Percentiles rank a stretch among this genome's conserved stretches.
phyloP scores from a whole-genome alignment of 2,329 filamentous ascomycete species.

The Claviceps cyperi region DNA sequence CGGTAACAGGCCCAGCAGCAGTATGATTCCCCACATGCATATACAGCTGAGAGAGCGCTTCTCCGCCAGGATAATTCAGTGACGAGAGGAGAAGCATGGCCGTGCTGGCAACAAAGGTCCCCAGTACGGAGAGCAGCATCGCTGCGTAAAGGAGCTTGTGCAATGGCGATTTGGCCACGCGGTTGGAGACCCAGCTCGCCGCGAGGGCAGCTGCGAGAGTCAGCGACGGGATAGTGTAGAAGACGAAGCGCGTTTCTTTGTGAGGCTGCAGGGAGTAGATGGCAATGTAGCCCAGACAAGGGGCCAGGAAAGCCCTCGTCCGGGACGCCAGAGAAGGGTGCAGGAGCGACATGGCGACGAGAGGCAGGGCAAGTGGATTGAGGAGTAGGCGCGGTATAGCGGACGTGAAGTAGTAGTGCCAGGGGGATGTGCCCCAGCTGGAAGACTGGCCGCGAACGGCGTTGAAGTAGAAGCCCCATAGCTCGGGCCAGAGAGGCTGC shows the following conservation, averaged over 20 bases:
- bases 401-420: conserved; percentile 73
- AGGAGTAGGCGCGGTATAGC: conserved; percentile 70
- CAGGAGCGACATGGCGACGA: conserved; percentile 37
- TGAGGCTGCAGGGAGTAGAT: conserved; percentile 84
- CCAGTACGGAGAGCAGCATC: conserved; percentile 44
- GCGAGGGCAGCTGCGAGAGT: conserved; percentile 64
- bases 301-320: conserved; percentile 40
- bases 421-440: conserved; percentile 77
- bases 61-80: conserved; percentile 86
- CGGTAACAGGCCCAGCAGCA: conserved; percentile 17
- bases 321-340: conserved; percentile 29
- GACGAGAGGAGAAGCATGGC: conserved; percentile 65
- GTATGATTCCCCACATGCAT: conserved; percentile 13
- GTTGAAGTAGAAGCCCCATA: conserved; percentile 82
- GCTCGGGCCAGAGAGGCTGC: conserved; percentile 73
- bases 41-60: conserved; percentile 50
- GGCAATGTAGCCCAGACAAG: conserved; percentile 56
- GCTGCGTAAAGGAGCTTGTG: conserved; percentile 39
- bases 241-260: conserved; percentile 91
- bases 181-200: conserved; percentile 54
- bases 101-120: conserved; percentile 44
- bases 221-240: conserved; percentile 71
- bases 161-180: conserved; percentile 44
- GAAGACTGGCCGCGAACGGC: conserved; percentile 69
- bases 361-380: conserved; percentile 54